Evolutionary conservation across 805 yeast genomes (phyloP).

Genomic region (Ogataea thermomethanolica): DNA sequence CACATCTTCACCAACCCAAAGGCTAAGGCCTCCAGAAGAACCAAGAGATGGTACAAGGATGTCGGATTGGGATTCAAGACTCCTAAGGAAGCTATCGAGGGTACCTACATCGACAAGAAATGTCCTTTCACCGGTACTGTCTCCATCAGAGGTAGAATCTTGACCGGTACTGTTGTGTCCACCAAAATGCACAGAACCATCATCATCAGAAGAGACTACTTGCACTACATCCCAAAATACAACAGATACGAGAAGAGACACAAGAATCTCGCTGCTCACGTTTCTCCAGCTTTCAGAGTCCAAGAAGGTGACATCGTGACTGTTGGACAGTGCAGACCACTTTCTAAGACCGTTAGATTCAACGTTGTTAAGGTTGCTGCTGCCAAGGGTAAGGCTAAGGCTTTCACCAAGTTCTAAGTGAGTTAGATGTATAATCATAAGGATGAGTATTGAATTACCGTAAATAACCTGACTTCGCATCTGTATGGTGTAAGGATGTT

Average conservation of each 20-base stretch:
- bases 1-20: slow-evolving; percentile 99
- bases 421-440: slow-evolving; percentile 15
- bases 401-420: slow-evolving; percentile 92
- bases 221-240: slow-evolving; percentile 99
- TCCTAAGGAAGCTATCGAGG: slow-evolving; percentile 97
- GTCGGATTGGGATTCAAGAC: slow-evolving; percentile 99
- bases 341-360: slow-evolving; percentile 99
- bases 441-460: slow-evolving; percentile 4
- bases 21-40: slow-evolving; percentile 96
- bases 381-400: slow-evolving; percentile 86
- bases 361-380: slow-evolving; percentile 95
- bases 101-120: slow-evolving; percentile 99
- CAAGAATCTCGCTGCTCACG: slow-evolving; percentile 99
- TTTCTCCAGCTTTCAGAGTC: slow-evolving; percentile 99
- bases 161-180: slow-evolving; percentile 99
- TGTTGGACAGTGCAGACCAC: slow-evolving; percentile 99
- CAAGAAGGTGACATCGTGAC: slow-evolving; percentile 98
- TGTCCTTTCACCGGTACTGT: slow-evolving; percentile 98
- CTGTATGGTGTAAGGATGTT: slow-evolving; percentile 4
- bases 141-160: slow-evolving; percentile 99
- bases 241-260: slow-evolving; percentile 99
- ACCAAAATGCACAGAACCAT: slow-evolving; percentile 99
- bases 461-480: not conserved
- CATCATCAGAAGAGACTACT: slow-evolving; percentile 99
- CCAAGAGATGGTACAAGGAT: slow-evolving; percentile 99